Conservation (phyloP, 2,329 filamentous ascomycete genomes). For the Fusarium sp. region DNA sequence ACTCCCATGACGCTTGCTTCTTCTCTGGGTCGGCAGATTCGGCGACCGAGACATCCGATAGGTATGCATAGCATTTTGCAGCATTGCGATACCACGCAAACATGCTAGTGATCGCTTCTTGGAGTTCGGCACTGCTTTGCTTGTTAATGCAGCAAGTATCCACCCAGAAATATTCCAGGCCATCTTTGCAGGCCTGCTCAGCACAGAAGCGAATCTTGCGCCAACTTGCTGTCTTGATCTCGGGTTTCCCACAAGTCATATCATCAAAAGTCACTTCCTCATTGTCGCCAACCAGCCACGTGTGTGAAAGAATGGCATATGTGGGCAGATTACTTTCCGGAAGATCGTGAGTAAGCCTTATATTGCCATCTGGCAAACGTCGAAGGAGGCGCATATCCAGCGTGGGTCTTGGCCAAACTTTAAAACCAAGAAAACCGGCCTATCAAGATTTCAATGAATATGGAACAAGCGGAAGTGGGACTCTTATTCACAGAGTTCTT, state of each 20-base stretch:
- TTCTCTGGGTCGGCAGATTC: neutral
- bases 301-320: constrained; percentile 34
- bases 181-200: constrained; percentile 19
- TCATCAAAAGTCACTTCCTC: constrained; percentile 22
- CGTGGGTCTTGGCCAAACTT: neutral
- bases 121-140: constrained; percentile 27
- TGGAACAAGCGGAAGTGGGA: neutral
- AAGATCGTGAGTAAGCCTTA: neutral
- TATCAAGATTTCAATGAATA: neutral
- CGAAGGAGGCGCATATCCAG: neutral
- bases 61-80: constrained; percentile 19
- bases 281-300: constrained; percentile 8
- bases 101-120: constrained; percentile 38
- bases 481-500: neutral
- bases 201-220: constrained; percentile 20
- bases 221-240: constrained; percentile 1
- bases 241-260: neutral
- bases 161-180: constrained; percentile 31
- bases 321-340: neutral
- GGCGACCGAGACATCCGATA: constrained; percentile 33
- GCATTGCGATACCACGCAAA: constrained; percentile 35
- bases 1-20: neutral
- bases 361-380: neutral
- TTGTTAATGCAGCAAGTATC: constrained; percentile 41
- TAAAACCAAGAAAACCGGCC: neutral